Evolutionary conservation across 2,329 filamentous ascomycete species (phyloP).

Genomic region (Tothia fuscella): DNA sequence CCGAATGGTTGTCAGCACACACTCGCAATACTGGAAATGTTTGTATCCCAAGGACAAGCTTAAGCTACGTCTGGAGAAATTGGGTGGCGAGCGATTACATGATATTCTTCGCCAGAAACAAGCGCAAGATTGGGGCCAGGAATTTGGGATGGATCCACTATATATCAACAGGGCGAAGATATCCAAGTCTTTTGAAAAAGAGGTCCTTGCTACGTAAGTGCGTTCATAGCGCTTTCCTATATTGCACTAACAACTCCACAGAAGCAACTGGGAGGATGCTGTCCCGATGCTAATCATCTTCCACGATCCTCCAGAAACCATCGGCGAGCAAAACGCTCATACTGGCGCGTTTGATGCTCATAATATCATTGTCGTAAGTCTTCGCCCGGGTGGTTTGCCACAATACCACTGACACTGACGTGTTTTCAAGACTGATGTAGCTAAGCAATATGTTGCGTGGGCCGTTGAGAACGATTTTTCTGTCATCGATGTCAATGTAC

Average conservation of each 20-base stretch:
- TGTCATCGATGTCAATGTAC: slow-evolving; percentile 85
- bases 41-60: slow-evolving; percentile 54
- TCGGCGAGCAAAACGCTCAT: slow-evolving; percentile 30
- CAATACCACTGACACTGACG: slow-evolving; percentile 26
- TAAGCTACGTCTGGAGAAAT: slow-evolving; percentile 32
- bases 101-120: slow-evolving; percentile 73
- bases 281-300: slow-evolving; percentile 71
- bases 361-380: slow-evolving; percentile 75
- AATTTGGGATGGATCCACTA: slow-evolving; percentile 66
- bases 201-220: slow-evolving; percentile 64
- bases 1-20: slow-evolving; percentile 44
- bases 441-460: slow-evolving; percentile 76
- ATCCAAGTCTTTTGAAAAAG: slow-evolving; percentile 70
- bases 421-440: slow-evolving; percentile 57
- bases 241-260: slow-evolving; percentile 19
- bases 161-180: slow-evolving; percentile 64
- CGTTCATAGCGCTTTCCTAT: slow-evolving; percentile 13
- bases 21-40: slow-evolving; percentile 71
- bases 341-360: slow-evolving; percentile 67
- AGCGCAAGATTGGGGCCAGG: slow-evolving; percentile 55
- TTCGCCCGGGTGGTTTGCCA: slow-evolving; percentile 6
- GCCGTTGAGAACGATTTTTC: slow-evolving; percentile 64
- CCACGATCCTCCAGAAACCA: slow-evolving; percentile 60
- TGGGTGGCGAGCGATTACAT: slow-evolving; percentile 53
- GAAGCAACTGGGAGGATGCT: slow-evolving; percentile 51